Conservation (phyloP, 164 flowering plant species). For the Brasenia schreberi region DNA sequence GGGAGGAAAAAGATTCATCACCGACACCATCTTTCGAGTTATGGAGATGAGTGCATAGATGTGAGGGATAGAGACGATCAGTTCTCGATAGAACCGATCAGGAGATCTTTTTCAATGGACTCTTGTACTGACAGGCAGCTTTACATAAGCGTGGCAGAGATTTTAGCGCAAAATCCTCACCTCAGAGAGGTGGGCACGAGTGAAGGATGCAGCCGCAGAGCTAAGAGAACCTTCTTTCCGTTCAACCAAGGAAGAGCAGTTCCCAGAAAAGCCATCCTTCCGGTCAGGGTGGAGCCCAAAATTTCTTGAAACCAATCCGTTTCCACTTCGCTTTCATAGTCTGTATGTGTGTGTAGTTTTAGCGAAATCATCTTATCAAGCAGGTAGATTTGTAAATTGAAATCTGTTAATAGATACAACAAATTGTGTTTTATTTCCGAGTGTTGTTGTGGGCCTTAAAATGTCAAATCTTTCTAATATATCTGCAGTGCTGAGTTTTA, state of each 20-base stretch:
- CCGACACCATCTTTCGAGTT: constrained; percentile 30
- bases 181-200: constrained; percentile 21
- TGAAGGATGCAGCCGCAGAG: constrained; percentile 34
- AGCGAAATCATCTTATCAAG: background rate
- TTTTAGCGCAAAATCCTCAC: constrained; percentile 25
- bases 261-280: constrained; percentile 53
- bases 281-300: constrained; percentile 36
- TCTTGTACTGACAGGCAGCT: constrained; percentile 59
- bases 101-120: constrained; percentile 90
- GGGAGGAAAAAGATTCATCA: background rate
- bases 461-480: no score
- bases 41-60: constrained; percentile 81
- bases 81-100: constrained; percentile 48
- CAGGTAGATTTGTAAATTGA: background rate
- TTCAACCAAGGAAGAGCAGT: constrained; percentile 50
- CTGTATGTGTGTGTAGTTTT: background rate
- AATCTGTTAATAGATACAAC: background rate
- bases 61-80: constrained; percentile 46
- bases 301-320: background rate
- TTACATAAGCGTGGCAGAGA: constrained; percentile 50
- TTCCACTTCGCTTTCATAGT: background rate
- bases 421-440: background rate
- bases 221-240: constrained; percentile 50
- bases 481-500: no score
- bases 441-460: no score